A percentile compares a stretch with the other conserved stretches of the same genome.
Conservation (phyloP, 2,329 filamentous ascomycete species). For the Trichoderma lentiforme region DNA sequence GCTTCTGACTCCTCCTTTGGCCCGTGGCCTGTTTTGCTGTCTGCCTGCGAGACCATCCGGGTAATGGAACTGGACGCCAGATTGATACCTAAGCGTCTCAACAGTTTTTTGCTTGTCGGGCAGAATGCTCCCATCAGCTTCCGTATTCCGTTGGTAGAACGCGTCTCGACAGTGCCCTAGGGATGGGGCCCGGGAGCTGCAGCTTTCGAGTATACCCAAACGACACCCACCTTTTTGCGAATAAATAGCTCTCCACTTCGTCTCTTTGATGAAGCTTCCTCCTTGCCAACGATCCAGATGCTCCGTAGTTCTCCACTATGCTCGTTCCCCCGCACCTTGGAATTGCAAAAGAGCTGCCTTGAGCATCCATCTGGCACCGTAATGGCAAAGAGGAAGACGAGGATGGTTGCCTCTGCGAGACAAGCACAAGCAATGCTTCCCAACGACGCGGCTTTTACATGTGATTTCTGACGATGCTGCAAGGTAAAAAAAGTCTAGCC, state of each 20-base stretch:
- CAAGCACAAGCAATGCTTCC: background rate
- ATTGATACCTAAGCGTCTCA: constrained; percentile 12
- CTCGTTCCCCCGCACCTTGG: background rate
- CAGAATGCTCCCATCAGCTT: constrained; percentile 2
- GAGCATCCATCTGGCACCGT: background rate
- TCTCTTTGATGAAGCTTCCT: background rate
- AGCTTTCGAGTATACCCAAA: background rate
- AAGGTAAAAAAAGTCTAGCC: background rate
- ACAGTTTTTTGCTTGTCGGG: constrained; percentile 1
- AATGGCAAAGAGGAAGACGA: background rate
- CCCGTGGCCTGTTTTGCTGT: background rate
- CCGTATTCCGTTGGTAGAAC: background rate
- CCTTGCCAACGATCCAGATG: constrained; percentile 6
- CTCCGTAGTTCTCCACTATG: constrained; percentile 1
- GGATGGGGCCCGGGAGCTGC: constrained; percentile 1
- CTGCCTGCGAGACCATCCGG: constrained; percentile 5
- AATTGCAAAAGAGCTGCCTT: background rate
- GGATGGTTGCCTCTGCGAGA: background rate
- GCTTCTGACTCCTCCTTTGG: background rate
- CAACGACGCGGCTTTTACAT: constrained; percentile 1
- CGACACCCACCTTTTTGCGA: background rate
- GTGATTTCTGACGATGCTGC: background rate
- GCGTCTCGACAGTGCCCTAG: background rate
- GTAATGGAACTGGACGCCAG: background rate
- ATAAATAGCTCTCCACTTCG: constrained; percentile 3